These are phyloP conservation scores for Chlorella sorokiniana DNA, from an alignment of 139 green algal species.

Conservation along the genomic window DNA sequence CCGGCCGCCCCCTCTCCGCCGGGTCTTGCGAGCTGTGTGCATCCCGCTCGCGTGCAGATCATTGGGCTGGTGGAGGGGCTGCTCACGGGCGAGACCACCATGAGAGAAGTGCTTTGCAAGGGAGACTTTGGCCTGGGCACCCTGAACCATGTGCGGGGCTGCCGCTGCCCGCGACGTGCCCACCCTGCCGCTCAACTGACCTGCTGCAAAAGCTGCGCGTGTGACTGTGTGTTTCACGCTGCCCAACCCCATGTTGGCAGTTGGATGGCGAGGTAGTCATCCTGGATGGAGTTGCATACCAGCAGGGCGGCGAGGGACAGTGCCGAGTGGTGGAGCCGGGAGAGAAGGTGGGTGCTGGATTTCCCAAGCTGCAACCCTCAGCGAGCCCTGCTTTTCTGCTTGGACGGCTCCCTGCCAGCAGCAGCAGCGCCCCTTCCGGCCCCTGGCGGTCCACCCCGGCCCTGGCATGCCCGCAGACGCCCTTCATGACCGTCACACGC, in stretches of 20 bases:
- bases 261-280: conserved; percentile 29
- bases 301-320: background rate
- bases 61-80: conserved; percentile 28
- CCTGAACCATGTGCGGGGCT: conserved; percentile 18
- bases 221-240: background rate
- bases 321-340: background rate
- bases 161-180: background rate
- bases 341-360: conserved; percentile 7
- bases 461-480: background rate
- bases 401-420: background rate
- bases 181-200: background rate
- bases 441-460: too few species aligned
- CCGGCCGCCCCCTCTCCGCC: too few species aligned
- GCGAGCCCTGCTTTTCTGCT: background rate
- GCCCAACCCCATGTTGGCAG: background rate
- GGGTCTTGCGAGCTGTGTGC: too few species aligned
- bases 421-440: background rate
- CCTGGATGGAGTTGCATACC: conserved; percentile 24
- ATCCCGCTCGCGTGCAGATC: background rate
- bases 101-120: conserved; percentile 3
- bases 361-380: too few species aligned
- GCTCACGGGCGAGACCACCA: conserved; percentile 3
- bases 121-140: conserved; percentile 33
- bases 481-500: conserved; percentile 26
- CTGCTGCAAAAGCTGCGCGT: background rate